Conservation (phyloP, 257 asterid genomes). For the Solanum pennellii region DNA sequence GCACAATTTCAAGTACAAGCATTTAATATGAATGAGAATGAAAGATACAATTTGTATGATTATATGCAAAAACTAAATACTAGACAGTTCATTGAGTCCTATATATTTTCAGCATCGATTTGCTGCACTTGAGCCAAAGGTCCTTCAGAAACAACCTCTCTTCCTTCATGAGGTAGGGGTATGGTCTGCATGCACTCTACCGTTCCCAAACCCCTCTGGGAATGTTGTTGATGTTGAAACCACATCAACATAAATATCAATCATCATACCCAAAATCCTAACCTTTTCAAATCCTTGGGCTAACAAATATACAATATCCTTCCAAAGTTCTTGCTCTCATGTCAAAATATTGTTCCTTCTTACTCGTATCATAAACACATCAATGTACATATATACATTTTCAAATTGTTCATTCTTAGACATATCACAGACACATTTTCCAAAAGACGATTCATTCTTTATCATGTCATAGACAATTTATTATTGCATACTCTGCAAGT, state of each 20-base stretch:
- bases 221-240: not conserved
- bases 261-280: not conserved
- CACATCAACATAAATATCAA: not conserved
- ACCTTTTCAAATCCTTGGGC: not conserved
- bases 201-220: not conserved
- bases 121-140: not conserved
- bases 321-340: not conserved
- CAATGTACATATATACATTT: not conserved
- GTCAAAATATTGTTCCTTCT: not conserved
- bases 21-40: not conserved
- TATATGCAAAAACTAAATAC: not conserved
- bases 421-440: not conserved
- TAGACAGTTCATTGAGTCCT: not conserved
- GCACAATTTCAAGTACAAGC: slow-evolving; percentile 1
- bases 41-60: not conserved
- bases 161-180: not conserved
- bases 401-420: not conserved
- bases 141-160: not conserved
- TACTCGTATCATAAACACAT: not conserved
- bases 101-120: not conserved
- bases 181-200: no score
- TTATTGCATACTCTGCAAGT: not conserved
- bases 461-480: not conserved
- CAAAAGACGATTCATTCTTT: not conserved
- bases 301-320: not conserved